Conservation (phyloP, 1,284 basidiomycete genomes). For the Naganishia sp. region DNA sequence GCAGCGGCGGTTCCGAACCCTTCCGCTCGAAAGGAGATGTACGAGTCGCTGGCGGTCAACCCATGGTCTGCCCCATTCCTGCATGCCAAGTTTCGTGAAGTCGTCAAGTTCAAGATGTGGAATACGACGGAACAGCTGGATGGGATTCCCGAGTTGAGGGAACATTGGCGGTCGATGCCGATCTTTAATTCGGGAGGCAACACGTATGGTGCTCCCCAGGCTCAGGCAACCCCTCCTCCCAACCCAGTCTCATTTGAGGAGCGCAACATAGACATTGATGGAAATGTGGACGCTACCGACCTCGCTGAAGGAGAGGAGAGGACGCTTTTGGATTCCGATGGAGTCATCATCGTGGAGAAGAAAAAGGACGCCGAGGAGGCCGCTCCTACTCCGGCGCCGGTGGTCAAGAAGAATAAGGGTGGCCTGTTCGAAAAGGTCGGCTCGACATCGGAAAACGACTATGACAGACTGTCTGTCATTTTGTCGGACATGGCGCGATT, state of each 20-base stretch:
- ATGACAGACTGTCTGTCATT: slow-evolving; percentile 77
- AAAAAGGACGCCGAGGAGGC: slow-evolving; percentile 38
- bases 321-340: slow-evolving; percentile 29
- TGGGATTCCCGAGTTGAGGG: slow-evolving; percentile 70
- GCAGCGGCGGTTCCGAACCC: slow-evolving; percentile 69
- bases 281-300: neutral
- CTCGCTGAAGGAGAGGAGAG: slow-evolving; percentile 17
- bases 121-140: slow-evolving; percentile 87
- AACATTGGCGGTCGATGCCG: slow-evolving; percentile 71
- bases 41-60: slow-evolving; percentile 66
- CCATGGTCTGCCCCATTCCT: slow-evolving; percentile 84
- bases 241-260: slow-evolving; percentile 26
- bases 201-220: slow-evolving; percentile 53
- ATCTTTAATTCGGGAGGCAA: slow-evolving; percentile 75
- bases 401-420: slow-evolving; percentile 57
- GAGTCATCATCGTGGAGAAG: slow-evolving; percentile 39
- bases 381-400: slow-evolving; percentile 40
- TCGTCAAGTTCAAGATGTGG: slow-evolving; percentile 83
- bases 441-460: slow-evolving; percentile 71
- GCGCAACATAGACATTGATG: slow-evolving; percentile 31
- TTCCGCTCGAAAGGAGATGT: slow-evolving; percentile 67
- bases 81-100: slow-evolving; percentile 73
- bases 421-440: slow-evolving; percentile 71
- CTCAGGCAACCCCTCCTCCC: slow-evolving; percentile 34
- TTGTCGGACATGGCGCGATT: slow-evolving; percentile 85